A percentile compares a stretch with the other conserved stretches of the same genome.
Conservation (phyloP, 345 rosid species). For the Eucalyptus cloeziana region DNA sequence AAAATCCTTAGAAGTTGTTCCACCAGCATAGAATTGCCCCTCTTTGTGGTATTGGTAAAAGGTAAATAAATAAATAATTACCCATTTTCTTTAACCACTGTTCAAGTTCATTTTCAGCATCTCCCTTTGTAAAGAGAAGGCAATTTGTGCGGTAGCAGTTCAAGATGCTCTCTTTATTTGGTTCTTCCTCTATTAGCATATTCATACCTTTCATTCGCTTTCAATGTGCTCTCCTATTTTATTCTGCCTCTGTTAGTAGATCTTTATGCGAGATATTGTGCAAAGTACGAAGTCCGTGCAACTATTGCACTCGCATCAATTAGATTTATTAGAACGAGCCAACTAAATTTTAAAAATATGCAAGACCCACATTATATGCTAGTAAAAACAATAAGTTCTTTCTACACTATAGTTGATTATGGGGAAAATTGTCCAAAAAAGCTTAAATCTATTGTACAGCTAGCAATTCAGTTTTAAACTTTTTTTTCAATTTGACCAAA, state of each 20-base stretch:
- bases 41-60: neutral
- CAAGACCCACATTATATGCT: neutral
- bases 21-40: neutral
- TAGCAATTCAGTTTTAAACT: too few relatives aligned
- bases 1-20: neutral
- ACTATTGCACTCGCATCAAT: neutral
- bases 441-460: too few relatives aligned
- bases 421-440: neutral
- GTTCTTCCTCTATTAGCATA: neutral
- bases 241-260: neutral
- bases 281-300: neutral
- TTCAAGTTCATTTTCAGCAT: neutral
- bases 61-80: neutral
- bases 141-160: neutral
- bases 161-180: neutral
- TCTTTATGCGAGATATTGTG: neutral
- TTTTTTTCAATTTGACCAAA: neutral
- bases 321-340: neutral
- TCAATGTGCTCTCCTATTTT: neutral
- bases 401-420: neutral
- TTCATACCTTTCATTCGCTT: neutral
- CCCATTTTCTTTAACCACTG: neutral
- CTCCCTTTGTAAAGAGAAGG: neutral
- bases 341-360: neutral
- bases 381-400: neutral